Conservation (phyloP, 257 asterid genomes). For the Solanum lignicaule region DNA sequence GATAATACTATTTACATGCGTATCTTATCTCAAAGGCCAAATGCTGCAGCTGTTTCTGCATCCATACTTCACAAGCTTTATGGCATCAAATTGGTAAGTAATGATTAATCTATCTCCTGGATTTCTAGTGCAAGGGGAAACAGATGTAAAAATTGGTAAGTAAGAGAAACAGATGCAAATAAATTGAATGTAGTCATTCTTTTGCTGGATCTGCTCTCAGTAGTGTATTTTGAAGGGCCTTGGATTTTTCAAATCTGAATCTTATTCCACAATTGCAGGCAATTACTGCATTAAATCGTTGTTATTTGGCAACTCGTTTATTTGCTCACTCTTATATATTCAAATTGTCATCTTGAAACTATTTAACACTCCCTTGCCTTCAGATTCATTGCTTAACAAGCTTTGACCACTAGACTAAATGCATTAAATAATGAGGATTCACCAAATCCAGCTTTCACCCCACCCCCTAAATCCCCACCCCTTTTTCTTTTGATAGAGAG, state of each 20-base stretch:
- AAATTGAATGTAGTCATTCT: neutral
- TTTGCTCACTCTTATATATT: neutral
- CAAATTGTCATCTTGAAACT: neutral
- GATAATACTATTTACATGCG: conserved; percentile 53
- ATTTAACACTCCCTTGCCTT: neutral
- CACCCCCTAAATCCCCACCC: neutral
- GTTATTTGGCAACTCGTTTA: neutral
- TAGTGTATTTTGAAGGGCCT: neutral
- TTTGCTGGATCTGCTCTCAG: neutral
- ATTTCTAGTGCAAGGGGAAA: neutral
- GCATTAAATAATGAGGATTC: neutral
- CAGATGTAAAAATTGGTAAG: neutral
- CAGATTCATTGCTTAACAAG: neutral
- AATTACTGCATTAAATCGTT: neutral
- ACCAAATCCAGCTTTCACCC: neutral
- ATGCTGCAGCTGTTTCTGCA: conserved; percentile 72
- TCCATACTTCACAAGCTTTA: conserved; percentile 84
- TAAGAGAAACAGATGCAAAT: neutral
- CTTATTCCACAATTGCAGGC: neutral
- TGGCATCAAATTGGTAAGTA: conserved; percentile 69
- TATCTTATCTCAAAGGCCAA: conserved; percentile 52
- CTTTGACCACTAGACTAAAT: neutral
- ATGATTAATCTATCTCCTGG: neutral
- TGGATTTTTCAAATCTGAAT: neutral
- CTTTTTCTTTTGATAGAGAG: neutral